Evolutionary conservation across 2,329 filamentous ascomycete genomes (phyloP).

Genomic region (Sporothrix sp.): DNA sequence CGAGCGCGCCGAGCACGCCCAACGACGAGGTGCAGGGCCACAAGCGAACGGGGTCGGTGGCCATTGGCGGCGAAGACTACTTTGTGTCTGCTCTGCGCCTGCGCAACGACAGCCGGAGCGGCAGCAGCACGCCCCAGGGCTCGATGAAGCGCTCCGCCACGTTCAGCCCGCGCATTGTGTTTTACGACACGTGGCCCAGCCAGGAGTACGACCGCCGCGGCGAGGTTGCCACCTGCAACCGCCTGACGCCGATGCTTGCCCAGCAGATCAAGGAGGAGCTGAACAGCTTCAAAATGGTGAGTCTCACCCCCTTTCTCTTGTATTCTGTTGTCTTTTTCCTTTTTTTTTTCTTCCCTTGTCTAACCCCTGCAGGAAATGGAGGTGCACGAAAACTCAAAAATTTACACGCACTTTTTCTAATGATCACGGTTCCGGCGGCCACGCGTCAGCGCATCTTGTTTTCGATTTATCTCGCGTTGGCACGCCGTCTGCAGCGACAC

Average conservation of each 20-base stretch:
- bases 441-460: conserved; percentile 19
- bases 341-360: neutral
- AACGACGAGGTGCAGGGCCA: conserved; percentile 64
- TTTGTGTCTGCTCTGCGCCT: conserved; percentile 71
- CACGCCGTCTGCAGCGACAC: neutral
- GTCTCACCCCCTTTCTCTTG: conserved; percentile 13
- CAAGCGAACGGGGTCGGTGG: conserved; percentile 57
- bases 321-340: neutral
- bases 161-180: conserved; percentile 89
- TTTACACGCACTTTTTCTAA: conserved; percentile 99
- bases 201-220: conserved; percentile 93
- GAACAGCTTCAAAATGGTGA: conserved; percentile 98
- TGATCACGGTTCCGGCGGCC: conserved; percentile 21
- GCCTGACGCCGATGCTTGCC: conserved; percentile 88
- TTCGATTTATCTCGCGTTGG: conserved; percentile 14
- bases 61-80: conserved; percentile 78
- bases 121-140: conserved; percentile 66
- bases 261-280: conserved; percentile 99
- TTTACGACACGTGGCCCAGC: conserved; percentile 92
- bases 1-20: conserved; percentile 80
- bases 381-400: conserved; percentile 96
- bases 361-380: conserved; percentile 75
- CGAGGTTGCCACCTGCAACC: conserved; percentile 95
- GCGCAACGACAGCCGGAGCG: conserved; percentile 66
- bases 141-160: conserved; percentile 53